Conservation (phyloP, 192 early-diverging fungal genomes). For the Pilaira anomala region DNA sequence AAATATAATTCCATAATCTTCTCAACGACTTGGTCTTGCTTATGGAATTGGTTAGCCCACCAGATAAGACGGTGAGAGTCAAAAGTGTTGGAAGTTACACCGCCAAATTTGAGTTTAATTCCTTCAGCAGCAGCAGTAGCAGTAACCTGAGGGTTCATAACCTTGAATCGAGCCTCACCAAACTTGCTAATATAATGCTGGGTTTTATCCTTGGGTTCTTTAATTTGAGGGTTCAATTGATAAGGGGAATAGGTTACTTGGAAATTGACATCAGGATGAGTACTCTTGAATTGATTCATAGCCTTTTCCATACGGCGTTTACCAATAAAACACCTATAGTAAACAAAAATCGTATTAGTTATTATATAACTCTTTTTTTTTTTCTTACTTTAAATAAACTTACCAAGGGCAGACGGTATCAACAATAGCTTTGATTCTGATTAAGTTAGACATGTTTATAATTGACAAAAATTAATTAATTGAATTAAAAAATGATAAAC, state of each 20-base stretch:
- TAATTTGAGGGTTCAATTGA: conserved; percentile 64
- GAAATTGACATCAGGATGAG: conserved; percentile 53
- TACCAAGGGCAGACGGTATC: conserved; percentile 74
- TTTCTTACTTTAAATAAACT: too few species aligned
- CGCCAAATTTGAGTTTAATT: conserved; percentile 64
- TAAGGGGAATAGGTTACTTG: conserved; percentile 64
- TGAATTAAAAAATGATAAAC: too few species aligned
- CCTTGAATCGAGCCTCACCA: conserved; percentile 48
- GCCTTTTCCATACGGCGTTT: conserved; percentile 69
- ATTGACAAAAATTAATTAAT: too few species aligned
- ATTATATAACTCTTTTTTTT: neutral
- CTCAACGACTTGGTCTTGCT: conserved; percentile 57
- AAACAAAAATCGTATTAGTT: neutral
- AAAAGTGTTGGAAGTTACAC: conserved; percentile 60
- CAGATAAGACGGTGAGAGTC: conserved; percentile 66
- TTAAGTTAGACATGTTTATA: conserved; percentile 34
- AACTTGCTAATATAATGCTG: conserved; percentile 63
- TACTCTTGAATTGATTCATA: conserved; percentile 41
- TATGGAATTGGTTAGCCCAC: conserved; percentile 49
- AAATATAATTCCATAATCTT: conserved; percentile 67
- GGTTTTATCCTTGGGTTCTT: conserved; percentile 46
- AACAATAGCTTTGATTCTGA: conserved; percentile 60
- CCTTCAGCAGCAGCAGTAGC: conserved; percentile 59
- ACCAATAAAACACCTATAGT: conserved; percentile 63
- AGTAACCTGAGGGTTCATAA: conserved; percentile 55